phyloP scores from a whole-genome alignment of 257 asterid species.

The Solanum bulbocastanum region DNA sequence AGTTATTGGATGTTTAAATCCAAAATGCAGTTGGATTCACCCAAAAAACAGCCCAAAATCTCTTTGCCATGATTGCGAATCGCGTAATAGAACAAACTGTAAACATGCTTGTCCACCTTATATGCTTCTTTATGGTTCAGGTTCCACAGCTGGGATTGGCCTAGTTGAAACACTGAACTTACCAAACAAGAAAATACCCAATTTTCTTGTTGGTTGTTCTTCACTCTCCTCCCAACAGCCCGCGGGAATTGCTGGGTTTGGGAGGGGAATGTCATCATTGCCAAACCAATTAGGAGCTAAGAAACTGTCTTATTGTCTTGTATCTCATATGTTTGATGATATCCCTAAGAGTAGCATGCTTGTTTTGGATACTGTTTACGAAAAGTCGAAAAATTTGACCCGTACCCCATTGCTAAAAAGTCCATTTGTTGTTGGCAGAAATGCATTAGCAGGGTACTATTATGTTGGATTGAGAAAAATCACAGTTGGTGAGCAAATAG shows the following conservation, averaged over 20 bases:
- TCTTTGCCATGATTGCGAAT: conserved; percentile 42
- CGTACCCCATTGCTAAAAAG: conserved; percentile 42
- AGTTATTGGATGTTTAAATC: conserved; percentile 59
- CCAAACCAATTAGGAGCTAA: conserved; percentile 64
- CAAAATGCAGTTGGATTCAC: conserved; percentile 79
- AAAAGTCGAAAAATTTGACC: conserved; percentile 24
- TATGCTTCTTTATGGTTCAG: conserved; percentile 58
- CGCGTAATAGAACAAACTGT: conserved; percentile 22
- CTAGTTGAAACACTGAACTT: conserved; percentile 51
- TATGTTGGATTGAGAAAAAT: conserved; percentile 49
- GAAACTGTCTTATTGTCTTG: conserved; percentile 68
- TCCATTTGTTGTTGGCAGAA: conserved; percentile 19
- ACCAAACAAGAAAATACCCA: conserved; percentile 20
- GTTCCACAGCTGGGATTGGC: conserved; percentile 69
- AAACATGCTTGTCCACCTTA: conserved; percentile 76
- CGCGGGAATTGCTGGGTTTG: conserved; percentile 81
- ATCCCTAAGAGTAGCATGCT: conserved; percentile 32
- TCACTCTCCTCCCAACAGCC: conserved; percentile 59
- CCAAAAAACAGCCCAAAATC: conserved; percentile 21
- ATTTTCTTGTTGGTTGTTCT: conserved; percentile 76
- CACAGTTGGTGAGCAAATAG: conserved; percentile 53
- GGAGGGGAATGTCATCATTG: conserved; percentile 56
- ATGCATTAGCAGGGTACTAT: conserved; percentile 37
- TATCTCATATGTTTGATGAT: conserved; percentile 59
- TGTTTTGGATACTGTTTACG: conserved; percentile 30